A percentile compares a stretch with the other conserved stretches of the same genome.
These are phyloP conservation scores for Goffeauzyma gilvescens DNA, from an alignment of 768 basidiomycete genomes.

Conservation along the genomic window DNA sequence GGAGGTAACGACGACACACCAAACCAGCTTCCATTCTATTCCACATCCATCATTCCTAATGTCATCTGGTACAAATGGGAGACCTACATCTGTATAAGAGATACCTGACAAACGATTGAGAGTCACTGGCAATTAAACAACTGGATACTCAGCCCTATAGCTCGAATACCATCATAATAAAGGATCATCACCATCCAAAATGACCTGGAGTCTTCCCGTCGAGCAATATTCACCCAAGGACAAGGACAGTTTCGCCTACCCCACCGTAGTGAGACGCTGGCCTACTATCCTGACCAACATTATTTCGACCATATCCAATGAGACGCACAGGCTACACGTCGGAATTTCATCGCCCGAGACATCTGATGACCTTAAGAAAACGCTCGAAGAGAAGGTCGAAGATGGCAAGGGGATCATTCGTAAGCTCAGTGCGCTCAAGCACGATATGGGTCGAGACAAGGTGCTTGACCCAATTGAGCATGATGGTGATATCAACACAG, in stretches of 20 bases:
- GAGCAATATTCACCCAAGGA: conserved; percentile 25
- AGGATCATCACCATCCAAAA: not conserved
- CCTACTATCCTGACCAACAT: conserved; percentile 58
- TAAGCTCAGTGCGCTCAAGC: conserved; percentile 57
- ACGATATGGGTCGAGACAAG: conserved; percentile 66
- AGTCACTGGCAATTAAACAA: too few relatives aligned
- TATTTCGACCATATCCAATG: conserved; percentile 54
- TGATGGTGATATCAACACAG: conserved; percentile 53
- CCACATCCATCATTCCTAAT: too few relatives aligned
- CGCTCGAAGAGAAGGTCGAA: conserved; percentile 33
- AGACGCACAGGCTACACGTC: conserved; percentile 48
- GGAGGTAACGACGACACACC: too few relatives aligned
- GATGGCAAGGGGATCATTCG: conserved; percentile 66
- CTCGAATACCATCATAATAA: too few relatives aligned
- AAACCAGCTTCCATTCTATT: too few relatives aligned
- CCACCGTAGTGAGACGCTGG: conserved; percentile 19
- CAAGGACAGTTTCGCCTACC: conserved; percentile 22
- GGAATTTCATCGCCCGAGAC: conserved; percentile 29
- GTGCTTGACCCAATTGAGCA: conserved; percentile 49
- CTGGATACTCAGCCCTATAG: too few relatives aligned
- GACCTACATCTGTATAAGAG: too few relatives aligned
- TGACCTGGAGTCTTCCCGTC: conserved; percentile 17
- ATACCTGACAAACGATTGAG: too few relatives aligned
- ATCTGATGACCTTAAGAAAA: conserved; percentile 26
- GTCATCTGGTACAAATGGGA: too few relatives aligned